Evolutionary conservation across 2,329 filamentous ascomycete species (phyloP).

Genomic region (Fusarium pseudograminearum): DNA sequence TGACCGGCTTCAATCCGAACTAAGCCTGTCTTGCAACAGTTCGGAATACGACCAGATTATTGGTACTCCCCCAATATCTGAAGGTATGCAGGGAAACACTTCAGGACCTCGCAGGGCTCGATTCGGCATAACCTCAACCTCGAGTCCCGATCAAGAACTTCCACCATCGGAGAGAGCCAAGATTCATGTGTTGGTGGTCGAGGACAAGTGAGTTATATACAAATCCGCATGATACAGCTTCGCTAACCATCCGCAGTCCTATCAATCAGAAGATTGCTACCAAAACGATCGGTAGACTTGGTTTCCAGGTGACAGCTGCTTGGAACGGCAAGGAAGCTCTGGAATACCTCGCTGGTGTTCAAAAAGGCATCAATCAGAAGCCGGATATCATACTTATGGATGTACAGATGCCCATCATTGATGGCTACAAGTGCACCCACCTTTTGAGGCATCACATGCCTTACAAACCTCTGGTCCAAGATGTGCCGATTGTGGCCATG

Average conservation of each 20-base stretch:
- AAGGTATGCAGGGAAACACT: slow-evolving; percentile 40
- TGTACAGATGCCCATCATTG: slow-evolving; percentile 80
- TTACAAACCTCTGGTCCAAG: slow-evolving; percentile 69
- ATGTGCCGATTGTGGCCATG: slow-evolving; percentile 84
- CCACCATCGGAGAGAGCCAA: slow-evolving; percentile 69
- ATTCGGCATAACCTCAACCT: slow-evolving; percentile 52
- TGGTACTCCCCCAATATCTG: slow-evolving; percentile 54
- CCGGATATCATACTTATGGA: slow-evolving; percentile 85
- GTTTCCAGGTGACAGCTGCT: slow-evolving; percentile 76
- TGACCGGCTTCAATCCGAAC: slow-evolving; percentile 73
- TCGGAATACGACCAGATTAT: slow-evolving; percentile 69
- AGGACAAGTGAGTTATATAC: slow-evolving; percentile 75
- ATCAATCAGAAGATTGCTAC: slow-evolving; percentile 83
- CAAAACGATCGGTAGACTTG: slow-evolving; percentile 79
- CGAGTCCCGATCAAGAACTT: slow-evolving; percentile 61
- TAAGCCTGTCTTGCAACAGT: slow-evolving; percentile 74
- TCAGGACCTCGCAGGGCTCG: slow-evolving; percentile 49
- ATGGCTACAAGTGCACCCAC: slow-evolving; percentile 82
- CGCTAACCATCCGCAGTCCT: slow-evolving; percentile 55
- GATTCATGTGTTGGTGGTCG: slow-evolving; percentile 79
- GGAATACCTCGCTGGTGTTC: slow-evolving; percentile 73
- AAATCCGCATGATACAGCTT: not conserved
- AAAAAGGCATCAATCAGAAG: slow-evolving; percentile 62
- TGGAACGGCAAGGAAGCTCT: slow-evolving; percentile 85
- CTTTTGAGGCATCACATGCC: slow-evolving; percentile 75